Evolutionary conservation across 805 yeast species (phyloP).

Genomic region (Blastobotrys mokoenaii): DNA sequence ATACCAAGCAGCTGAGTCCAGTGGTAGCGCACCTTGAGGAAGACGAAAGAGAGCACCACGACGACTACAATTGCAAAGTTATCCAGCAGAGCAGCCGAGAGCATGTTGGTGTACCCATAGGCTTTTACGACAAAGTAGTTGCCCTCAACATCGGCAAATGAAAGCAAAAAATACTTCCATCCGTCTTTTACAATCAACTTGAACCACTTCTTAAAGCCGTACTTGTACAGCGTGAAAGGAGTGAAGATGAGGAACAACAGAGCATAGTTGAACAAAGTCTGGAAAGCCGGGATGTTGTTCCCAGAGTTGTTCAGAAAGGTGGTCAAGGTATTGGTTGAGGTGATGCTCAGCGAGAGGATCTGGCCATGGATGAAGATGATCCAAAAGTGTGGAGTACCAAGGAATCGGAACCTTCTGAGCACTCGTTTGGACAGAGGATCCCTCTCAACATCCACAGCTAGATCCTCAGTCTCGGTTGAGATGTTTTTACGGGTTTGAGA

Average conservation of each 20-base stretch:
- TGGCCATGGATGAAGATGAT: slow-evolving; percentile 35
- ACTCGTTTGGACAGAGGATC: neutral
- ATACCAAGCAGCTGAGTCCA: slow-evolving; percentile 38
- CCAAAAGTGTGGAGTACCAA: slow-evolving; percentile 32
- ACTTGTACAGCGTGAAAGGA: slow-evolving; percentile 32
- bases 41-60: slow-evolving; percentile 33
- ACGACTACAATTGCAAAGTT: slow-evolving; percentile 39
- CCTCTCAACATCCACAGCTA: neutral
- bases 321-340: slow-evolving; percentile 37
- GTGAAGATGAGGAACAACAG: slow-evolving; percentile 31
- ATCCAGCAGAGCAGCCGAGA: slow-evolving; percentile 37
- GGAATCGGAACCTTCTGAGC: slow-evolving; percentile 18
- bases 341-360: slow-evolving; percentile 33
- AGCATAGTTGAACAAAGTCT: slow-evolving; percentile 34
- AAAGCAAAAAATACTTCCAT: slow-evolving; percentile 36
- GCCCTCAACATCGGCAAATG: slow-evolving; percentile 40
- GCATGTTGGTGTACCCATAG: slow-evolving; percentile 35
- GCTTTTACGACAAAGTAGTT: slow-evolving; percentile 39
- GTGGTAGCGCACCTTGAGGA: slow-evolving; percentile 37
- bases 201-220: slow-evolving; percentile 32
- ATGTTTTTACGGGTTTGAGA: neutral
- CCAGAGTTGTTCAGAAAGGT: slow-evolving; percentile 32
- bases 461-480: neutral
- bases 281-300: slow-evolving; percentile 37
- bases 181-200: slow-evolving; percentile 28